A percentile compares a stretch with the other conserved stretches of the same genome.
Evolutionary conservation across 768 basidiomycete genomes (phyloP).

Genomic region (Psilocybe azurescens): DNA sequence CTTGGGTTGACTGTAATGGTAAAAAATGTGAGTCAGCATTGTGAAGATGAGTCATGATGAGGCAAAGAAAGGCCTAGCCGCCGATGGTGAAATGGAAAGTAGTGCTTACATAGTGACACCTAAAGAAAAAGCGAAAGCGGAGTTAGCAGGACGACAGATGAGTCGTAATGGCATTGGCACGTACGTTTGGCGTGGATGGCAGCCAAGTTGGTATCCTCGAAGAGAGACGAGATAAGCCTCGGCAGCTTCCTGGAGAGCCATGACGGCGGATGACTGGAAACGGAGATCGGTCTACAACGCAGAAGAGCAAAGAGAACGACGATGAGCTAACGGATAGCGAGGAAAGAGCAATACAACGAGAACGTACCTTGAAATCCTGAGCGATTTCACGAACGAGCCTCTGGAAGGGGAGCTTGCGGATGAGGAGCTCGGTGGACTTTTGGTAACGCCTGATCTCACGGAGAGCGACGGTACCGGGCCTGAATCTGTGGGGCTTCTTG

Average conservation of each 20-base stretch:
- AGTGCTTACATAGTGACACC: conserved; percentile 62
- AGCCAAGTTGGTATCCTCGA: conserved; percentile 91
- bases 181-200: conserved; percentile 86
- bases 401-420: conserved; percentile 99
- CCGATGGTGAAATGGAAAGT: not conserved
- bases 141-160: conserved; percentile 9
- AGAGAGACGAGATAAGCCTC: conserved; percentile 91
- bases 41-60: not conserved
- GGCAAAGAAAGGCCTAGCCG: conserved; percentile 1
- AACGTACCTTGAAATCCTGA: conserved; percentile 90
- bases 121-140: conserved; percentile 21
- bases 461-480: conserved; percentile 97
- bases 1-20: conserved; percentile 72
- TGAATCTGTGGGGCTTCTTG: conserved; percentile 99
- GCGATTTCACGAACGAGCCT: conserved; percentile 96
- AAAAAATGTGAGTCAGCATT: conserved; percentile 8
- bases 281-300: conserved; percentile 81
- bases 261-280: conserved; percentile 95
- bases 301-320: conserved; percentile 11
- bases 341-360: not conserved
- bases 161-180: conserved; percentile 12
- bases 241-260: conserved; percentile 92
- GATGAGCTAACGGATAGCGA: not conserved
- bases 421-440: conserved; percentile 98
- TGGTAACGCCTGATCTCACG: conserved; percentile 99